Conservation (phyloP, 2,329 filamentous ascomycete species). For the Elsinoe necatrix region DNA sequence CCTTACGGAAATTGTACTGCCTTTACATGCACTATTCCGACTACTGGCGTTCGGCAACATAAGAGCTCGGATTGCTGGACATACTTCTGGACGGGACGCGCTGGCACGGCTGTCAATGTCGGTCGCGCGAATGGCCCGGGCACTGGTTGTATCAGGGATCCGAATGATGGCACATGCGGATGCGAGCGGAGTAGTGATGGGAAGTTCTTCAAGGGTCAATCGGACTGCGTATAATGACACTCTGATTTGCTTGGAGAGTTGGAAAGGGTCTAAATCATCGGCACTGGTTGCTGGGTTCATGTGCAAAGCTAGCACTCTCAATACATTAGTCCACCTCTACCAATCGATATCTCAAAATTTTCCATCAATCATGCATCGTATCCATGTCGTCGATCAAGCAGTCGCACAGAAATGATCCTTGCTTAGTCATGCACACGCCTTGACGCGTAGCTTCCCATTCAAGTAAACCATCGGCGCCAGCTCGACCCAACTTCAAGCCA, state of each 20-base stretch:
- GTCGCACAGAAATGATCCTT: not conserved
- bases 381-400: too few relatives aligned
- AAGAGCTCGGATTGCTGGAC: conserved; percentile 31
- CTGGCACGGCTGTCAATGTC: not conserved
- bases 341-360: too few relatives aligned
- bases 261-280: too few relatives aligned
- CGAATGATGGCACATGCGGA: not conserved
- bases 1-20: conserved; percentile 39
- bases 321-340: too few relatives aligned
- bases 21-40: conserved; percentile 31
- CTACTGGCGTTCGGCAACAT: conserved; percentile 22
- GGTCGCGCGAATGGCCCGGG: not conserved
- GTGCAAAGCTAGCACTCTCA: too few relatives aligned
- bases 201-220: not conserved
- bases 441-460: conserved; percentile 6
- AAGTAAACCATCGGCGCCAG: conserved; percentile 6
- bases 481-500: conserved; percentile 7
- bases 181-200: not conserved
- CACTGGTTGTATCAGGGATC: not conserved
- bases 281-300: too few relatives aligned
- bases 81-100: conserved; percentile 21
- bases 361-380: too few relatives aligned
- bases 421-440: not conserved
- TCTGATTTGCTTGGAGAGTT: too few relatives aligned
- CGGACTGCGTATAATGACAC: not conserved